Base-by-base conservation (phyloP, 192 early-diverging fungal genomes). In the Neocallimastix lanati region DNA sequence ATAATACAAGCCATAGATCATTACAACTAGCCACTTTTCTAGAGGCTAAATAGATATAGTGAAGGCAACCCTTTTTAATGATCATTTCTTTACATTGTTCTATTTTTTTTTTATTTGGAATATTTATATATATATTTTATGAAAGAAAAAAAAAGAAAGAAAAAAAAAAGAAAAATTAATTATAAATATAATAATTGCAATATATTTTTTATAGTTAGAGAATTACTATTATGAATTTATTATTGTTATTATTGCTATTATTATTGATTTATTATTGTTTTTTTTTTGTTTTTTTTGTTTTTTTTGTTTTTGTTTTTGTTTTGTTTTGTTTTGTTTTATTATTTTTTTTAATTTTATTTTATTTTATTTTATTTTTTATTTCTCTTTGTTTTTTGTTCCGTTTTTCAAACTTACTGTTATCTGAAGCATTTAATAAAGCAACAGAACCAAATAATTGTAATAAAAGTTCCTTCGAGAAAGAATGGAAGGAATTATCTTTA, bases 401-500 rank as follows among this genome's bases (percentile, higher is more conserved):
- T 4, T 29, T 28, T 21, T 29, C 12, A 5, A 78, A 4, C 37
- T 37, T 81, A 85, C 85, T 82, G 29, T 83, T 82, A 40, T 86
- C 85, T 14, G 82, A 80, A 28, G 84, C 38, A 77, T 86, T 86
- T 78, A 86, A 76, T 13, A 86, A 40, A 6, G 80, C 76, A 29
- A 86, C 82, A 28, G 83, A 83, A 12, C 82, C 85, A 83, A 86
- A 86, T 14, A 86, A 80, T 35, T 86, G 84, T 29, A 84, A 80
- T 29, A 86, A 76, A 28, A 85, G 36, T 15, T 50, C 76, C 36
- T 83, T 83, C 4, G 85, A 79, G 28, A 82, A 36, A 67, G 77
- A n/a, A 82, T 50, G 35, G 76, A 76, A 30, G 12, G 50, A 36
- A 77, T 82, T 80, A 76, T 35, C 50, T 67, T 67, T 25, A 67